Conservation (phyloP, 2,329 filamentous ascomycete genomes). For the Talaromyces sp. region DNA sequence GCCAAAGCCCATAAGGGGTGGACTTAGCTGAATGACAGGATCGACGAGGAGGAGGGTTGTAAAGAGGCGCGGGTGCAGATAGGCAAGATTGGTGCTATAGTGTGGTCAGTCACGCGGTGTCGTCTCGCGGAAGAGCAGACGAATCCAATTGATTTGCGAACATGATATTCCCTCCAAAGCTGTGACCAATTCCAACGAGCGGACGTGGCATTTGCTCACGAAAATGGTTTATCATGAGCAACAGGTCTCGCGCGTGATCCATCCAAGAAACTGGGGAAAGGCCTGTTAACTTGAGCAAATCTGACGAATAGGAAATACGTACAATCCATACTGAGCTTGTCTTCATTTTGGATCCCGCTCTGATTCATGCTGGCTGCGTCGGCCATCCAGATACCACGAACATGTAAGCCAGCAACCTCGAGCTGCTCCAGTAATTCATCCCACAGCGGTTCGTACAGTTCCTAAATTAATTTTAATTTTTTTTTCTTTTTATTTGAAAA, state of each 20-base stretch:
- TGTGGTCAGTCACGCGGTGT: too few species aligned
- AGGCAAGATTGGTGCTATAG: background rate
- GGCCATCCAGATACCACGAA: constrained; percentile 1
- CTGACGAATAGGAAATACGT: background rate
- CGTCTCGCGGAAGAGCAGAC: too few species aligned
- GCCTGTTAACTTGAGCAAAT: background rate
- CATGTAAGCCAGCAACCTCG: background rate
- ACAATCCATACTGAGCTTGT: background rate
- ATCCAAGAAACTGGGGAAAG: constrained; percentile 8
- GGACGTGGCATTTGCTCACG: constrained; percentile 19
- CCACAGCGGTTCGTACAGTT: constrained; percentile 1
- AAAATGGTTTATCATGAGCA: constrained; percentile 21
- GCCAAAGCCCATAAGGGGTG: background rate
- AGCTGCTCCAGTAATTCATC: background rate
- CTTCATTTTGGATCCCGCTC: background rate
- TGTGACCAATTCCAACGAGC: constrained; percentile 21
- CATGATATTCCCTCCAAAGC: too few species aligned
- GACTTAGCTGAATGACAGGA: background rate
- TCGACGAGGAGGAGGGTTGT: background rate
- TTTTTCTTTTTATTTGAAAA: too few species aligned
- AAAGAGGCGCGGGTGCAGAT: constrained; percentile 1
- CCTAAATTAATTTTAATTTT: background rate
- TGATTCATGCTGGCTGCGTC: background rate
- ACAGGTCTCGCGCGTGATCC: constrained; percentile 19
- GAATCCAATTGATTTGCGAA: too few species aligned